Percentiles rank a stretch among this genome's conserved stretches.
These are phyloP conservation scores for Lachnellula hyalina DNA, from an alignment of 2,329 filamentous ascomycete species.

Conservation along the genomic window DNA sequence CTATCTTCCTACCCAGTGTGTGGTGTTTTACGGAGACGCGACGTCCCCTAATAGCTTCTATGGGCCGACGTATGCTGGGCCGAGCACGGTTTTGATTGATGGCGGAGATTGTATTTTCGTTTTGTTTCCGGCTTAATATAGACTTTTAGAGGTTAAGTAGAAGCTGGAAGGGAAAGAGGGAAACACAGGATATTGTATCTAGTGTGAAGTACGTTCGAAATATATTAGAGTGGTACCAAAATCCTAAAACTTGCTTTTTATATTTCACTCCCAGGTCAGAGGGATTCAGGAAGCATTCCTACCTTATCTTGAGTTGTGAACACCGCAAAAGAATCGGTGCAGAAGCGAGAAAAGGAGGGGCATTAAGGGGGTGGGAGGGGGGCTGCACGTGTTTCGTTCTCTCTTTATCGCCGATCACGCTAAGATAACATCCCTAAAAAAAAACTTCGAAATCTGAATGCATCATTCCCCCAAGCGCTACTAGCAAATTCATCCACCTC, in stretches of 20 bases:
- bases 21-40: background rate
- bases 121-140: background rate
- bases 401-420: background rate
- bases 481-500: background rate
- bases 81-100: background rate
- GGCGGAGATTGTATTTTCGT: background rate
- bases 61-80: background rate
- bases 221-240: too few relatives aligned
- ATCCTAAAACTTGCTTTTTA: too few relatives aligned
- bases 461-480: background rate
- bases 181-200: too few relatives aligned
- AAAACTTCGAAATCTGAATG: background rate
- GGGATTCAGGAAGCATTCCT: too few relatives aligned
- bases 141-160: too few relatives aligned
- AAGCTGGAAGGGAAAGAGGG: too few relatives aligned
- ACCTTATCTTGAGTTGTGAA: too few relatives aligned
- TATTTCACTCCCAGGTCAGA: too few relatives aligned
- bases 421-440: constrained; percentile 1
- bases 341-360: background rate
- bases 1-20: background rate
- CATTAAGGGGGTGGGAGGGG: too few relatives aligned
- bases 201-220: too few relatives aligned
- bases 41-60: background rate
- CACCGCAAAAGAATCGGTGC: too few relatives aligned
- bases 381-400: background rate